Percentiles rank a stretch among this genome's conserved stretches.
These are phyloP conservation scores for Fusarium buxicola DNA, from an alignment of 2,329 filamentous ascomycete species.

Conservation along the genomic window DNA sequence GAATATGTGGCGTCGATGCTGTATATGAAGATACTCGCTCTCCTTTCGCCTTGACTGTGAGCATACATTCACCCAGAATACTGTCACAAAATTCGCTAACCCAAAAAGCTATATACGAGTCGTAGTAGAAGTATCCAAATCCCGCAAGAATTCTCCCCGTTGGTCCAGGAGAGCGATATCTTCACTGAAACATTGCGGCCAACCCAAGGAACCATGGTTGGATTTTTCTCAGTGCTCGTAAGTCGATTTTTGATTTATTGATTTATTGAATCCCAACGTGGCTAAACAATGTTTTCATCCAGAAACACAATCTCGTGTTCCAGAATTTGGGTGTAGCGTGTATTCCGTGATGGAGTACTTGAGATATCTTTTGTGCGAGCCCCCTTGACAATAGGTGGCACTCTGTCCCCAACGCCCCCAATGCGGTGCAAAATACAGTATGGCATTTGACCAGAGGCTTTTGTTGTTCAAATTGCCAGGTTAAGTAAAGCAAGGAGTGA, in stretches of 20 bases:
- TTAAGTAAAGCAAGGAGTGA: too few species aligned
- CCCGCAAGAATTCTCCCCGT: background rate
- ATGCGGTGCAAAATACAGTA: too few species aligned
- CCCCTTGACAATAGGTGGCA: too few species aligned
- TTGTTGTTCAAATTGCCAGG: too few species aligned
- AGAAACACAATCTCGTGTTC: background rate
- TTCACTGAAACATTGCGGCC: background rate
- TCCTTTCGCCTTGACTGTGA: constrained; percentile 8
- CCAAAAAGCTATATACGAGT: constrained; percentile 7
- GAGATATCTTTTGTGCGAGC: too few species aligned
- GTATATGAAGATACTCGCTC: background rate
- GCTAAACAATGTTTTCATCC: background rate
- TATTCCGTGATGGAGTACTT: background rate
- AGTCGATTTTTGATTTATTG: background rate
- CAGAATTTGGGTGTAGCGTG: background rate
- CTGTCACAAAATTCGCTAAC: too few species aligned
- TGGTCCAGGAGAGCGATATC: background rate
- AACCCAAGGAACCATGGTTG: background rate
- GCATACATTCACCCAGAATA: too few species aligned
- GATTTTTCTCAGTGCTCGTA: background rate
- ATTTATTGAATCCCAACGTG: too few species aligned
- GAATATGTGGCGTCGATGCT: constrained; percentile 9
- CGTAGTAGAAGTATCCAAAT: constrained; percentile 12
- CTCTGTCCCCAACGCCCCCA: too few species aligned
- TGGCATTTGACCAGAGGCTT: too few species aligned